Conservation (phyloP, 257 asterid species). For the Echites panduratus region DNA sequence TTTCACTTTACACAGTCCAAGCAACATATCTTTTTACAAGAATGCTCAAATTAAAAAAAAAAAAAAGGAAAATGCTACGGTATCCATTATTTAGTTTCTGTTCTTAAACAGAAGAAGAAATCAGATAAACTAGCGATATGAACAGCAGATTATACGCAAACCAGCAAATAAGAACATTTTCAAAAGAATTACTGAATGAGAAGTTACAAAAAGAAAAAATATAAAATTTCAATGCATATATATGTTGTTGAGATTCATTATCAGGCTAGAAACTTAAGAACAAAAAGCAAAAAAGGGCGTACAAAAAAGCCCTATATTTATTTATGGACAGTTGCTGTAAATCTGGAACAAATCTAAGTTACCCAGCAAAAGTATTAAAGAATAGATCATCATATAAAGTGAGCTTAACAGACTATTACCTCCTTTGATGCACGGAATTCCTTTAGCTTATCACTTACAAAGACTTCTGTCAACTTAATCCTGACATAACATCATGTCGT, state of each 20-base stretch:
- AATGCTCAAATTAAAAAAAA: background rate
- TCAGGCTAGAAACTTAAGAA: background rate
- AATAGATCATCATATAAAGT: background rate
- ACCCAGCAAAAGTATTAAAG: background rate
- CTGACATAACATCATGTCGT: conserved; percentile 16
- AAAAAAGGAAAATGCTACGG: background rate
- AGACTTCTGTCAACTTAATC: conserved; percentile 68
- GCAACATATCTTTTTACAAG: background rate
- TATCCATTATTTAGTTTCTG: background rate
- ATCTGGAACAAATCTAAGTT: background rate
- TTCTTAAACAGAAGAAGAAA: background rate
- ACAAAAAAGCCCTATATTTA: background rate
- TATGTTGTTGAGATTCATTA: background rate
- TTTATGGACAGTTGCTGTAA: background rate
- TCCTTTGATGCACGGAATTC: conserved; percentile 93
- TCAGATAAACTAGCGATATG: background rate
- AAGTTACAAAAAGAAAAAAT: background rate
- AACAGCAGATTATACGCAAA: background rate
- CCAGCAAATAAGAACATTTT: background rate
- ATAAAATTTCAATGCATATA: too few species aligned
- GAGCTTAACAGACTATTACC: conserved; percentile 38
- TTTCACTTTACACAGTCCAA: background rate
- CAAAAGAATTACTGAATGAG: background rate
- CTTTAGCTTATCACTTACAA: conserved; percentile 91
- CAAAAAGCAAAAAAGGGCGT: background rate